Evolutionary conservation across 176 grass and related monocot genomes (phyloP).

Genomic region (Musa schizocarpa): DNA sequence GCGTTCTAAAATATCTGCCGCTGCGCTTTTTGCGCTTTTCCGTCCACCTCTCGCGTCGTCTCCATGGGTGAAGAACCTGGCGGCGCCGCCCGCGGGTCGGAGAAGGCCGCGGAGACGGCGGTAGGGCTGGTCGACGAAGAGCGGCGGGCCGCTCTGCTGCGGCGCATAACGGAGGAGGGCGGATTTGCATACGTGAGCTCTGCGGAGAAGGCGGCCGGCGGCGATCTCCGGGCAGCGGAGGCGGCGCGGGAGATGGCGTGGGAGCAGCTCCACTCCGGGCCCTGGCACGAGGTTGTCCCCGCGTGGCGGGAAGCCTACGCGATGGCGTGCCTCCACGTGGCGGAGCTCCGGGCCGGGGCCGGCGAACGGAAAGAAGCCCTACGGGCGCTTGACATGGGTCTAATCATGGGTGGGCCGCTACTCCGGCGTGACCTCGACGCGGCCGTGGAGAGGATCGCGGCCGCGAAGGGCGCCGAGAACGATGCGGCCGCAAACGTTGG

Average conservation of each 20-base stretch:
- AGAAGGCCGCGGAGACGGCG: constrained; percentile 8
- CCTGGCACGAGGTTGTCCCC: constrained; percentile 46
- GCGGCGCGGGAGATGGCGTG: constrained; percentile 90
- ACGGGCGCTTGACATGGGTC: constrained; percentile 77
- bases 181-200: constrained; percentile 88
- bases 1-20: neutral
- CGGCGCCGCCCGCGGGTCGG: constrained; percentile 5
- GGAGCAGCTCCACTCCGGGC: constrained; percentile 90
- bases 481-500: neutral
- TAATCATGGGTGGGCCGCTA: constrained; percentile 83
- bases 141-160: constrained; percentile 48
- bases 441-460: constrained; percentile 32
- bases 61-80: neutral
- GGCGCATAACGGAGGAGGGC: constrained; percentile 76
- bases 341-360: constrained; percentile 31
- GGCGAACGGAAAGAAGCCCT: constrained; percentile 47
- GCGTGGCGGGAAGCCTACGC: constrained; percentile 80
- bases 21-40: neutral
- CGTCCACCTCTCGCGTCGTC: neutral
- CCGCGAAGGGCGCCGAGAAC: neutral
- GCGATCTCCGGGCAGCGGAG: constrained; percentile 76
- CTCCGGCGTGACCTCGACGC: constrained; percentile 58
- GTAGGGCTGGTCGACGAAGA: constrained; percentile 22
- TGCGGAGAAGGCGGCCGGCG: constrained; percentile 63
- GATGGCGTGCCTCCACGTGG: constrained; percentile 77